Evolutionary conservation across 495 filamentous ascomycete genomes (phyloP).

Genomic region (Evernia prunastri): DNA sequence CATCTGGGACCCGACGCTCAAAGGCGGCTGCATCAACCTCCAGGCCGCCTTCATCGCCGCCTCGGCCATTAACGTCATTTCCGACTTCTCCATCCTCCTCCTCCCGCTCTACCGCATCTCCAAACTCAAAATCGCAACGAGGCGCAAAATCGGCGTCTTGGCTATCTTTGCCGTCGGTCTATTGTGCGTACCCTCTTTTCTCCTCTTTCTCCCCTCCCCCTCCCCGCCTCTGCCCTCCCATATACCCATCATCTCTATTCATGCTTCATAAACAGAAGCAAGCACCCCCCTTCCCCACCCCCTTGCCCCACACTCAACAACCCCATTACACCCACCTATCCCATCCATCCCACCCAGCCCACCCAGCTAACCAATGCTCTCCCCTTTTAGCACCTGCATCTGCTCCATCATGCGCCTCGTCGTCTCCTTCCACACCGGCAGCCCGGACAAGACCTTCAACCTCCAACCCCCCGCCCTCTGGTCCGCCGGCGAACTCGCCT

Average conservation of each 20-base stretch:
- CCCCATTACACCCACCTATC: no score
- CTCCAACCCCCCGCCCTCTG: conserved; percentile 11
- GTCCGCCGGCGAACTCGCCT: conserved; percentile 7
- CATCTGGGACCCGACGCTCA: conserved; percentile 13
- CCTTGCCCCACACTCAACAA: no score
- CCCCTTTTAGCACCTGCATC: conserved; percentile 1
- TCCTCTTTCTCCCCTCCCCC: not conserved
- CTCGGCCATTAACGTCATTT: conserved; percentile 29
- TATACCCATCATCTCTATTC: no score
- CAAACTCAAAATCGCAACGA: conserved; percentile 28
- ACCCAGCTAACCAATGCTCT: not conserved
- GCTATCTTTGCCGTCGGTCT: conserved; percentile 32
- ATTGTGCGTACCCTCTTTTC: conserved; percentile 19
- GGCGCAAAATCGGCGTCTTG: conserved; percentile 30
- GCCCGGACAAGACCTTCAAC: conserved; percentile 2
- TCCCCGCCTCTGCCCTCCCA: not conserved
- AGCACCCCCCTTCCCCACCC: no score
- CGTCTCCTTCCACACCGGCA: conserved; percentile 5
- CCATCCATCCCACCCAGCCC: no score
- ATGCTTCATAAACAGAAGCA: no score
- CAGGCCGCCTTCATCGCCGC: conserved; percentile 24
- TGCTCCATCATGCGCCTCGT: conserved; percentile 8
- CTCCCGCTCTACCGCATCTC: conserved; percentile 30
- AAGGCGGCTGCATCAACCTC: conserved; percentile 29
- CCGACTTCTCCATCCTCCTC: conserved; percentile 31